Conservation (phyloP, 495 filamentous ascomycete species). For the Aspergillus coremiiformis region DNA sequence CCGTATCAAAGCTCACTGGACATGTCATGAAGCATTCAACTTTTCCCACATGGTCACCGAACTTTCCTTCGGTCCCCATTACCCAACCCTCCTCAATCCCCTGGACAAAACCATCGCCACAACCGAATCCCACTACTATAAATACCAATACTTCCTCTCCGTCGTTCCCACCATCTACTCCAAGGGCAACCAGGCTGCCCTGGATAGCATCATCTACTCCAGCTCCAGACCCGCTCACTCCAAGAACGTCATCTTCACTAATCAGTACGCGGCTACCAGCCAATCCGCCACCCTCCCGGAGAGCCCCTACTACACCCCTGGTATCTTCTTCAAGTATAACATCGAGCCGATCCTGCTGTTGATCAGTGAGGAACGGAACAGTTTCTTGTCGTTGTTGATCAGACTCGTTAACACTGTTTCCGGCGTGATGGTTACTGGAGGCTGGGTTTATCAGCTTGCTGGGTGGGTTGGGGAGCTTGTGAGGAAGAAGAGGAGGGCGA, state of each 20-base stretch:
- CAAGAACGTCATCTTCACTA: constrained; percentile 68
- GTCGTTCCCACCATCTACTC: constrained; percentile 95
- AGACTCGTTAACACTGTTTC: constrained; percentile 62
- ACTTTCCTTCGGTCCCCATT: constrained; percentile 92
- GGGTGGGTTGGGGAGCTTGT: constrained; percentile 46
- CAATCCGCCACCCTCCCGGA: constrained; percentile 64
- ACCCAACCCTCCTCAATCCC: constrained; percentile 87
- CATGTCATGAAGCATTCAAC: constrained; percentile 98
- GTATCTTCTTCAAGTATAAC: constrained; percentile 98
- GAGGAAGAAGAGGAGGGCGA: constrained; percentile 34
- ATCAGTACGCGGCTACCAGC: constrained; percentile 95
- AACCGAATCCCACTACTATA: constrained; percentile 75
- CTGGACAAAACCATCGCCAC: constrained; percentile 83
- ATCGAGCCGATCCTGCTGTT: constrained; percentile 91
- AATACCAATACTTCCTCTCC: constrained; percentile 97
- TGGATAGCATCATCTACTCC: constrained; percentile 25
- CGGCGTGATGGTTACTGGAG: constrained; percentile 55
- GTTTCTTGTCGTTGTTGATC: constrained; percentile 66
- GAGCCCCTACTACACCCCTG: constrained; percentile 57
- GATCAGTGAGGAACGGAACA: constrained; percentile 72
- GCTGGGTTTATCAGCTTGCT: constrained; percentile 55
- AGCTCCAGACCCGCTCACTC: constrained; percentile 13
- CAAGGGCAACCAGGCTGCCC: constrained; percentile 44
- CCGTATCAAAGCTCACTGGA: no score
- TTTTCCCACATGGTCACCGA: constrained; percentile 97